phyloP scores from a whole-genome alignment of 2,329 filamentous ascomycete genomes.

The Alternaria conjuncta region DNA sequence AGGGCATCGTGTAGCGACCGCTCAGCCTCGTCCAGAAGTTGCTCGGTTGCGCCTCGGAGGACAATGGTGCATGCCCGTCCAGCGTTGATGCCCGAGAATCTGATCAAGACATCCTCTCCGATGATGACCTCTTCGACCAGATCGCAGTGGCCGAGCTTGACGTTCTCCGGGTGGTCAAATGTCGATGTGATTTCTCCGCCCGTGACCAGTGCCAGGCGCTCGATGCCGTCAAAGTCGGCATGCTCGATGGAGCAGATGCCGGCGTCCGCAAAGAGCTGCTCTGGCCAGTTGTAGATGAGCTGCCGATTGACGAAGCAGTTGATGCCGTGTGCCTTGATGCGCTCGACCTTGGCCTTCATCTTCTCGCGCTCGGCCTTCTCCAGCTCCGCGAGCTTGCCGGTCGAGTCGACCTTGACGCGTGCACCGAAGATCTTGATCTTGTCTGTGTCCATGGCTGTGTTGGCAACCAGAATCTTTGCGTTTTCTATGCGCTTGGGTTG shows the following conservation, averaged over 20 bases:
- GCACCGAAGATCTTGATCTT: conserved; percentile 99
- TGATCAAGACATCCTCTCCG: conserved; percentile 95
- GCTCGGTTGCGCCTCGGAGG: conserved; percentile 92
- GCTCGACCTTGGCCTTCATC: conserved; percentile 99
- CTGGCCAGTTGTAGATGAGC: conserved; percentile 99
- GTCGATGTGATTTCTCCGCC: conserved; percentile 97
- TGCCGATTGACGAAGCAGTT: conserved; percentile 99
- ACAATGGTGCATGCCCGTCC: conserved; percentile 97
- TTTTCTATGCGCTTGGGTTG: conserved; percentile 97
- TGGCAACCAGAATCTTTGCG: conserved; percentile 96
- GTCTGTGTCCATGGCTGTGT: conserved; percentile 99
- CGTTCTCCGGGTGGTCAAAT: conserved; percentile 96
- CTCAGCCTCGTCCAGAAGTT: conserved; percentile 96
- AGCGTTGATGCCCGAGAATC: conserved; percentile 93
- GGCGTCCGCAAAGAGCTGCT: conserved; percentile 96
- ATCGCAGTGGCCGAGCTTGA: conserved; percentile 95
- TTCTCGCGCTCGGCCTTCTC: conserved; percentile 98
- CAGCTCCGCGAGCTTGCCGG: conserved; percentile 95
- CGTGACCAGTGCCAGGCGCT: conserved; percentile 91
- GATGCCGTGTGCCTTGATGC: conserved; percentile 98
- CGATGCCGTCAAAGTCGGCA: conserved; percentile 97
- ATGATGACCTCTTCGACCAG: conserved; percentile 98
- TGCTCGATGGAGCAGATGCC: conserved; percentile 99
- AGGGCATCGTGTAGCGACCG: conserved; percentile 94
- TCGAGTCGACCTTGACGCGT: conserved; percentile 93